A percentile compares a stretch with the other conserved stretches of the same genome.
phyloP scores from a whole-genome alignment of 176 grass and related monocot genomes.

The Ensete ventricosum region DNA sequence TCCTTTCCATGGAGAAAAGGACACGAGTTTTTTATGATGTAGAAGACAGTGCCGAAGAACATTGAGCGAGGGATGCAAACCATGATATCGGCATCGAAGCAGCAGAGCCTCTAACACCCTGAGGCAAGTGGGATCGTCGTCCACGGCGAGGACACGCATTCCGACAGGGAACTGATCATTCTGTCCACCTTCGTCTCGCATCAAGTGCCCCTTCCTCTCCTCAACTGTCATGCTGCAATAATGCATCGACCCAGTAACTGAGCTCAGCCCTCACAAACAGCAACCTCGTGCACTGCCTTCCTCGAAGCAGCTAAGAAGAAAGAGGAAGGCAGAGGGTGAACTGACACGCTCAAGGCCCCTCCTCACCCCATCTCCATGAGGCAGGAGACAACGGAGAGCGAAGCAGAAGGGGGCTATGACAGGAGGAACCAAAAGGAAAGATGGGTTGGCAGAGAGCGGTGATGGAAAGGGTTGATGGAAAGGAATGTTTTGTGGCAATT shows the following conservation, averaged over 20 bases:
- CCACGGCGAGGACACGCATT: conserved; percentile 80
- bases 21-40: neutral
- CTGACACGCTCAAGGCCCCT: neutral
- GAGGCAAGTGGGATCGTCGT: conserved; percentile 60
- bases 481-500: neutral
- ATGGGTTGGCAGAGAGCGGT: neutral
- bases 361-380: neutral
- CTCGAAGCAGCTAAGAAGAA: too few species aligned
- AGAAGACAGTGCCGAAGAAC: neutral
- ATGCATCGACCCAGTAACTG: neutral
- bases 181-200: conserved; percentile 12
- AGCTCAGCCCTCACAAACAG: too few species aligned
- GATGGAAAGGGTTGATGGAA: neutral
- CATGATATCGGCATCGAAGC: conserved; percentile 40
- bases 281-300: too few species aligned
- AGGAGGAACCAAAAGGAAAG: neutral
- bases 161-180: conserved; percentile 59
- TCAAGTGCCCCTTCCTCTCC: conserved; percentile 11
- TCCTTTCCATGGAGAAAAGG: neutral
- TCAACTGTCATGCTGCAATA: conserved; percentile 23
- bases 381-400: neutral
- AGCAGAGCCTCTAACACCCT: conserved; percentile 46
- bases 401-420: neutral
- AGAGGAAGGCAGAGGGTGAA: too few species aligned
- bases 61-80: conserved; percentile 2